Conservation (phyloP, 257 asterid genomes). For the Anisodus acutangulus region DNA sequence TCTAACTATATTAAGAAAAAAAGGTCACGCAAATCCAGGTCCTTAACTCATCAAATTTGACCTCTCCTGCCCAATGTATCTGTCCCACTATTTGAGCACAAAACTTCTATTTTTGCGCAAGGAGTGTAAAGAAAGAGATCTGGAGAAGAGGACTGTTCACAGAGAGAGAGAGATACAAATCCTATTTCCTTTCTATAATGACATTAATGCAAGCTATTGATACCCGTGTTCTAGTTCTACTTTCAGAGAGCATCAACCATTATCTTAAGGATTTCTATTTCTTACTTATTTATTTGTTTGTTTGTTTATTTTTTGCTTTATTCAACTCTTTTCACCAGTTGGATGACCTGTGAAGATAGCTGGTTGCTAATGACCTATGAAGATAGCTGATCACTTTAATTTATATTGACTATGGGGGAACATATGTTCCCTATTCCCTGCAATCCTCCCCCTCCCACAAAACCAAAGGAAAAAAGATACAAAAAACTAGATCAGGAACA, state of each 20-base stretch:
- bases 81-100: conserved; percentile 5
- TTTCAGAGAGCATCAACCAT: conserved; percentile 14
- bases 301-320: not conserved
- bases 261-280: not conserved
- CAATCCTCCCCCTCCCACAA: conserved; percentile 21
- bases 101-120: not conserved
- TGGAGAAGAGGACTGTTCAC: not conserved
- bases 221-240: not conserved
- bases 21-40: not conserved
- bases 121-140: not conserved
- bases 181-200: not conserved
- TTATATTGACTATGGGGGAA: not conserved
- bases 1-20: not conserved
- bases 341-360: conserved; percentile 2
- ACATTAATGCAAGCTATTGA: not conserved
- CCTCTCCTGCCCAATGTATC: not conserved
- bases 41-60: not conserved
- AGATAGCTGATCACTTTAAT: not conserved
- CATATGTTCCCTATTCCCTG: not conserved
- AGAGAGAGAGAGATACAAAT: not conserved
- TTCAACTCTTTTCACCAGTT: not conserved
- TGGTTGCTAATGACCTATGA: not conserved
- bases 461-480: not conserved
- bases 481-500: conserved; percentile 24
- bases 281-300: no score